These are phyloP conservation scores for Colletotrichum sp. DNA, from an alignment of 2,329 filamentous ascomycete species.

Conservation along the genomic window DNA sequence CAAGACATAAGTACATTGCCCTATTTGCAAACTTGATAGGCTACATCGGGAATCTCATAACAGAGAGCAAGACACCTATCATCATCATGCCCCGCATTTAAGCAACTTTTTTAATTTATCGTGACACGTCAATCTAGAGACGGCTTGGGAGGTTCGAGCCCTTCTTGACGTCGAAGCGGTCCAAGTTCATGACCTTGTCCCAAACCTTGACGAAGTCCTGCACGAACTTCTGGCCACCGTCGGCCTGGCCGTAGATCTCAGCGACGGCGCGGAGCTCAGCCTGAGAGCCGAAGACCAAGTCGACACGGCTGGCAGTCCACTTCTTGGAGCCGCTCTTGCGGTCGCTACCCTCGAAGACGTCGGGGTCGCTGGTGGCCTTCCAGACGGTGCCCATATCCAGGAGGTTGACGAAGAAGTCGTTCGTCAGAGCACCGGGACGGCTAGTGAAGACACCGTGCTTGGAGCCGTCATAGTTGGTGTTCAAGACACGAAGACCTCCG, in stretches of 20 bases:
- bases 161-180: slow-evolving; percentile 67
- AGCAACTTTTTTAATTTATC: not conserved
- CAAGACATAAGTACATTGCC: not conserved
- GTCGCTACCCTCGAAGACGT: slow-evolving; percentile 68
- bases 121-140: not conserved
- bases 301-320: slow-evolving; percentile 72
- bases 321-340: slow-evolving; percentile 69
- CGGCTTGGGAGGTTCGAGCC: not conserved
- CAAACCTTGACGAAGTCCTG: slow-evolving; percentile 75
- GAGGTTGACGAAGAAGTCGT: slow-evolving; percentile 84
- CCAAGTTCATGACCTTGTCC: slow-evolving; percentile 77
- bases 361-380: slow-evolving; percentile 58
- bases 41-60: not conserved
- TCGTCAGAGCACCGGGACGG: slow-evolving; percentile 71
- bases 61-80: not conserved
- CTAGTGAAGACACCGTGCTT: slow-evolving; percentile 71
- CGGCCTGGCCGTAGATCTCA: slow-evolving; percentile 71
- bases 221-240: slow-evolving; percentile 67
- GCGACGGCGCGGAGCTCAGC: slow-evolving; percentile 74
- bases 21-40: not conserved
- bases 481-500: slow-evolving; percentile 74
- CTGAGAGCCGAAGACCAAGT: slow-evolving; percentile 77
- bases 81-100: not conserved
- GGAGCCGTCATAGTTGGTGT: slow-evolving; percentile 75
- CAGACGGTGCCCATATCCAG: slow-evolving; percentile 71